Evolutionary conservation across 2,329 filamentous ascomycete genomes (phyloP), one percentile per base, ranked within the genome.

Genomic region (Colletotrichum agaves): DNA sequence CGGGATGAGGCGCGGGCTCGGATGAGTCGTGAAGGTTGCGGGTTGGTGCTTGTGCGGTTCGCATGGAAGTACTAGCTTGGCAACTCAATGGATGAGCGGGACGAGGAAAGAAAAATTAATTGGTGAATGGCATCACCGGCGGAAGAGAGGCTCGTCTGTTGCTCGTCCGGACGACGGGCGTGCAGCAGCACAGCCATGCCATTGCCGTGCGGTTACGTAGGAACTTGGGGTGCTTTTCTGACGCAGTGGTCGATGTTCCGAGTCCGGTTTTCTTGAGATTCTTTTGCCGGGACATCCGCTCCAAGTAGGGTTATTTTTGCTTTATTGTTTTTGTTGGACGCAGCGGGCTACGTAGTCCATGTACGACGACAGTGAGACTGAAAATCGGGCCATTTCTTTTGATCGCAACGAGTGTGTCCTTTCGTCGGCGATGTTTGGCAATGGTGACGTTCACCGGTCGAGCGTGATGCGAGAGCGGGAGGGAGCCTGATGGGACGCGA

Each of bases 1-100:
- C 53, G 44, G 35, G 33, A n/a, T n/a, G n/a, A 53, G 33, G 21
- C 47, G n/a, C n/a, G n/a, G 60, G 31, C 50, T 57, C 52, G 60
- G 60, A 47, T 31, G 60, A 58, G 23, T 19, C 43, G 43, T 33
- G 39, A 44, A 57, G 59, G 59, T 62, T 56, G 8, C 58, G 59
- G 31, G 8, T 17, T 43, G 21, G 11, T 31, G 21, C 5, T 52
- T 31, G 11, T 37, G 33, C 39, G 58, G 47, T 44, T 27, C 43
- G 43, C 63, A 58, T 50, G 19, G 60, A 52, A 39, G 37, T 37
- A 53, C 27, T 12, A 53, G 33, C 31, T 39, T 37, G 19, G 50
- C 50, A 33, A 12, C 13, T 53, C 13, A 53, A 53, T 39, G 33
- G 33, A 39, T 6, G 41, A n/a, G 17, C 50, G 31, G 50, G n/a